phyloP scores from a whole-genome alignment of 768 basidiomycete species.

The Pleurotus tuoliensis region DNA sequence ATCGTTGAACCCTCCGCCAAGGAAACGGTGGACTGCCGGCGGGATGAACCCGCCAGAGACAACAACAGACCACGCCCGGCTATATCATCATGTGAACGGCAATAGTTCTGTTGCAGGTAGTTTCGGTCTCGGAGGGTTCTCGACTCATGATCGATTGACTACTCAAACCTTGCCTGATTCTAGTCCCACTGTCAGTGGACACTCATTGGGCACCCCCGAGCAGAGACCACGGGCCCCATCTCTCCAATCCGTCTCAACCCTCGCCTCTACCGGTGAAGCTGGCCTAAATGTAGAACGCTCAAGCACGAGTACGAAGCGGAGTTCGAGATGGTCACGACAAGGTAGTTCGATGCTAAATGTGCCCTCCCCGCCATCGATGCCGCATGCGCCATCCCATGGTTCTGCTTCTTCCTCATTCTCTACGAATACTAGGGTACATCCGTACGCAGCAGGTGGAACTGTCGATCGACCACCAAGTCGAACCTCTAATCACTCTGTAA shows the following conservation, averaged over 20 bases:
- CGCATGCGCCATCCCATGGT: slow-evolving; percentile 11
- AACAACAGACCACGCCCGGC: slow-evolving; percentile 11
- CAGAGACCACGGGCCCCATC: slow-evolving; percentile 37
- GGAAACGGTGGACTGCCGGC: slow-evolving; percentile 42
- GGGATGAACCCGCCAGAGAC: slow-evolving; percentile 14
- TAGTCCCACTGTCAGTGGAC: slow-evolving; percentile 21
- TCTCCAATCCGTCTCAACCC: slow-evolving; percentile 40
- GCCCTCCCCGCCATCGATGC: slow-evolving; percentile 54
- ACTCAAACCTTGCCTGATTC: slow-evolving; percentile 18
- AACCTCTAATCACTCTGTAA: slow-evolving; percentile 29
- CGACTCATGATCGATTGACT: slow-evolving; percentile 9
- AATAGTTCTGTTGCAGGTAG: slow-evolving; percentile 14
- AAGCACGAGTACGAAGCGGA: slow-evolving; percentile 32
- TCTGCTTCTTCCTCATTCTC: slow-evolving; percentile 15
- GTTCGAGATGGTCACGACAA: slow-evolving; percentile 52
- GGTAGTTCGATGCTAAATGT: slow-evolving; percentile 46
- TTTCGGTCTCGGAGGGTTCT: slow-evolving; percentile 13
- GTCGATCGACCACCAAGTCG: slow-evolving; percentile 31
- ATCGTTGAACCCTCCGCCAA: slow-evolving; percentile 46
- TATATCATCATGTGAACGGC: slow-evolving; percentile 19
- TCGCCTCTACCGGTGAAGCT: slow-evolving; percentile 35
- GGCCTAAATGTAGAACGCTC: slow-evolving; percentile 28
- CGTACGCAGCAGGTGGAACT: slow-evolving; percentile 21
- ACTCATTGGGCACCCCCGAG: slow-evolving; percentile 35
- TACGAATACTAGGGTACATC: slow-evolving; percentile 17